Evolutionary conservation across 106 monocot species (phyloP).

Genomic region (Dendrobium huoshanense): DNA sequence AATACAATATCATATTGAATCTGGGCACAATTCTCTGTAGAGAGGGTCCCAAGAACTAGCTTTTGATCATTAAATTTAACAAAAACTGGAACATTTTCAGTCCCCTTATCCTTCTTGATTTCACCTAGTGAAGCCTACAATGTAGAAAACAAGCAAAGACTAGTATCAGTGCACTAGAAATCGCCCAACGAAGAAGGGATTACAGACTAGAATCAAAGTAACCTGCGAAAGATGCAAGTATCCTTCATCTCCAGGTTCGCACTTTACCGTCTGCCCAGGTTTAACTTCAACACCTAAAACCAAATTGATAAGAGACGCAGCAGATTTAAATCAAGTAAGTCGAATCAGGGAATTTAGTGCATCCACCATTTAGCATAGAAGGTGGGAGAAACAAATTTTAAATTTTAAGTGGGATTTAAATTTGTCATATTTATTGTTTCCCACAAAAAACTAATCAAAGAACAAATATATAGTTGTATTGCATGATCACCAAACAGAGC

Average conservation of each 20-base stretch:
- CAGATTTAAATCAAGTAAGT: not conserved
- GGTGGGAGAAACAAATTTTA: too few relatives aligned
- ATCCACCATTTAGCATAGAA: too few relatives aligned
- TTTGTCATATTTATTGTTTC: too few relatives aligned
- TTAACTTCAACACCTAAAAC: slow-evolving; percentile 41
- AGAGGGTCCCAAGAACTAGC: slow-evolving; percentile 45
- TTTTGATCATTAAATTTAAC: slow-evolving; percentile 42
- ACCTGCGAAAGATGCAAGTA: slow-evolving; percentile 46
- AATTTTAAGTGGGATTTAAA: too few relatives aligned
- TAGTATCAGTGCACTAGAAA: not conserved
- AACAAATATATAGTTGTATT: too few relatives aligned
- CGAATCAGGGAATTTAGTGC: too few relatives aligned
- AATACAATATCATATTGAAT: slow-evolving; percentile 59
- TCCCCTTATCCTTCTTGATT: slow-evolving; percentile 28
- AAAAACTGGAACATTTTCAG: slow-evolving; percentile 33
- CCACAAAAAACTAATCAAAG: too few relatives aligned
- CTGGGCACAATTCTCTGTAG: slow-evolving; percentile 45
- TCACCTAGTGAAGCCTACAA: slow-evolving; percentile 47
- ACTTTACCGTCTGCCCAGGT: slow-evolving; percentile 31
- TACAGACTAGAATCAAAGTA: not conserved
- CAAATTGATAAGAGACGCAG: not conserved
- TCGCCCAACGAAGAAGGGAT: not conserved
- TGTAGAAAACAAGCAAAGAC: not conserved
- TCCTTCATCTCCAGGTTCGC: slow-evolving; percentile 30
- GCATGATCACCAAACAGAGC: too few relatives aligned